These are phyloP conservation scores for Apiotrichum gracile DNA, from an alignment of 1,284 basidiomycete genomes.

Conservation along the genomic window DNA sequence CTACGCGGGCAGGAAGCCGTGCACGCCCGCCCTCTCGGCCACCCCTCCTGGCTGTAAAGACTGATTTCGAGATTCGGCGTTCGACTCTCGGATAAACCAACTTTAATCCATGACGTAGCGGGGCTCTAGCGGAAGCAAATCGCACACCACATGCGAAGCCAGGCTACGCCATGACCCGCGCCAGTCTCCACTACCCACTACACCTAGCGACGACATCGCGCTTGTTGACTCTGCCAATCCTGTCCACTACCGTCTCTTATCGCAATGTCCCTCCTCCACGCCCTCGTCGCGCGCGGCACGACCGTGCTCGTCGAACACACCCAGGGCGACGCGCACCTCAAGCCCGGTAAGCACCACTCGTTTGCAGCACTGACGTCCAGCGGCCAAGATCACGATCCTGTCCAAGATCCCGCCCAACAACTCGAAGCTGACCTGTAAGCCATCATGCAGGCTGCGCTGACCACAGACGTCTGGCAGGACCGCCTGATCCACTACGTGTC, in stretches of 20 bases:
- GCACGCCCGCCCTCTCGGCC: too few species aligned
- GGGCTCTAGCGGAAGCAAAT: too few species aligned
- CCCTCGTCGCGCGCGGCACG: slow-evolving; percentile 73
- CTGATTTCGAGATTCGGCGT: too few species aligned
- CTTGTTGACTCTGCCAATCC: too few species aligned
- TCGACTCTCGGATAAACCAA: too few species aligned
- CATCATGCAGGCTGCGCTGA: not conserved
- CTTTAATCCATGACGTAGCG: too few species aligned
- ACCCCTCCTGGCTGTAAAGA: too few species aligned
- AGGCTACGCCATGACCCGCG: too few species aligned
- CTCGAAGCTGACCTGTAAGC: slow-evolving; percentile 16
- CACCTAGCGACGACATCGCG: too few species aligned
- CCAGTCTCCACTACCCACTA: too few species aligned
- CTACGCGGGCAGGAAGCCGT: too few species aligned
- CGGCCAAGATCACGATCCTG: slow-evolving; percentile 84
- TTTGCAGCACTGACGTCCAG: slow-evolving; percentile 12
- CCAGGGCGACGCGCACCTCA: slow-evolving; percentile 71
- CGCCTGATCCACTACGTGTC: slow-evolving; percentile 94
- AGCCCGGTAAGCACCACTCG: slow-evolving; percentile 59
- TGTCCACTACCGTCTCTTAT: not conserved
- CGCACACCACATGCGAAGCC: too few species aligned
- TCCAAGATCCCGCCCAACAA: slow-evolving; percentile 58
- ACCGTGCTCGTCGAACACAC: slow-evolving; percentile 78
- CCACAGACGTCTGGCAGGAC: slow-evolving; percentile 77
- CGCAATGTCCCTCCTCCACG: slow-evolving; percentile 59